Percentiles rank a stretch among this genome's conserved stretches.
phyloP scores from a whole-genome alignment of 306 rosid genomes.

The Clitoria ternatea region DNA sequence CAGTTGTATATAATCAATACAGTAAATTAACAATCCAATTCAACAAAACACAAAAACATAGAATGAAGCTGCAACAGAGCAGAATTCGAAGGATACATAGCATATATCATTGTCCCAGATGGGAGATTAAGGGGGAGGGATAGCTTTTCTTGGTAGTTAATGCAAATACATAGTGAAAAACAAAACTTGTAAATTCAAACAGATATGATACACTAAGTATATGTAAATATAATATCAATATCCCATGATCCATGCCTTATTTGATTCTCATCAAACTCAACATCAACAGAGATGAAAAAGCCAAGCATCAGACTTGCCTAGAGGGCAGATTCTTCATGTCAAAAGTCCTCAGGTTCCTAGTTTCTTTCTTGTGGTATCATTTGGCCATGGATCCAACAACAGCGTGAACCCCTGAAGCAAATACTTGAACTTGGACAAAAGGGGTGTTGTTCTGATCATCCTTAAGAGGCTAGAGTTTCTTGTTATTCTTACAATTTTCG shows the following conservation, averaged over 20 bases:
- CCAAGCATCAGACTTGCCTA: conserved; percentile 99
- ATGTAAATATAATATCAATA: background rate
- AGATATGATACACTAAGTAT: background rate
- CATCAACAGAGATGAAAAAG: conserved; percentile 36
- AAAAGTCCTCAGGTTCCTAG: conserved; percentile 19
- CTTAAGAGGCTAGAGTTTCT: background rate
- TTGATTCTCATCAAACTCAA: conserved; percentile 23
- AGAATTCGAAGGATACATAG: conserved; percentile 6
- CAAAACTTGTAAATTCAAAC: background rate
- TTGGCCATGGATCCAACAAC: conserved; percentile 49
- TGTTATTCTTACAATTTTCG: conserved; percentile 27
- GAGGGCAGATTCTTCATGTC: conserved; percentile 48
- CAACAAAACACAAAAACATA: background rate
- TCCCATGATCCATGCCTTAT: conserved; percentile 12
- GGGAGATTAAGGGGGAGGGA: background rate
- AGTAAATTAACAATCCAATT: conserved; percentile 4
- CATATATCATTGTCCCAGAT: background rate
- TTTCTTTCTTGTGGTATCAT: background rate
- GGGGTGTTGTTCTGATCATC: conserved; percentile 16
- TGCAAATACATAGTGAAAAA: conserved; percentile 10
- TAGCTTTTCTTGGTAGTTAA: background rate
- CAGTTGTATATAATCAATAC: background rate
- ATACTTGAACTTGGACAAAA: conserved; percentile 14
- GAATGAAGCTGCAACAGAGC: background rate
- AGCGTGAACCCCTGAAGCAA: background rate